Evolutionary conservation across 2,329 filamentous ascomycete genomes (phyloP), one percentile per base, ranked within the genome.

Genomic region (Apiospora aurea): DNA sequence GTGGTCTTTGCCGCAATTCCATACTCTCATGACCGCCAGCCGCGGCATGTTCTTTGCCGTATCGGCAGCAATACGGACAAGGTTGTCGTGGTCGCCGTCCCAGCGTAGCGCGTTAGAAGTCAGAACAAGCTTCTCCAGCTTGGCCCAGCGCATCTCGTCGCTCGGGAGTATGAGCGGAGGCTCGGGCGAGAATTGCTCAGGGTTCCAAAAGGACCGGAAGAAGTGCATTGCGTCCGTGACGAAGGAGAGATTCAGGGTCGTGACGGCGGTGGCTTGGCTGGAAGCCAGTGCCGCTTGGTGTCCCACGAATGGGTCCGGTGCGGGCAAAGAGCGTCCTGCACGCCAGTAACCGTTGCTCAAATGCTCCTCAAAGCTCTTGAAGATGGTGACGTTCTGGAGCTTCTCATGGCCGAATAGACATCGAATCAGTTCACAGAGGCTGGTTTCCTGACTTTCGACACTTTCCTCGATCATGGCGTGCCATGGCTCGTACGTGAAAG

Each of bases 361-460:
- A 10, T 3, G 3, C 4, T 11, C 4, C 3, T 24, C n/a, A 14
- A 51, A 51, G n/a, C 13, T 51, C 4, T 51, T 26, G 49, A 51
- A 26, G 49, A 51, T 51, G 6, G 7, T 4, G 11, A 51, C 49
- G 4, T 11, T 51, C 24, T 51, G 13, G n/a, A 51, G n/a, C 2
- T 51, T 24, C n/a, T 51, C 49, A 2, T 24, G n/a, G n/a, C 6
- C 24, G 21, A 13, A 26, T 1, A 51, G 5, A 10, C n/a, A 51
- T 24, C 13, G 7, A 18, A 51, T 10, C 11, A 51, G 49, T 10
- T 13, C n/a, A 11, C 10, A 1, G 14, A 16, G 5, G 16, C 47
- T 26, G 16, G 8, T 11, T 2, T 13, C n/a, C 6, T 24, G 10
- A n/a, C 21, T n/a, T 1, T 2, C 1, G n/a, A 7, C 11, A 4